Base-by-base conservation (phyloP, 352 stramenopile species). In the Phytophthora crassamura region DNA sequence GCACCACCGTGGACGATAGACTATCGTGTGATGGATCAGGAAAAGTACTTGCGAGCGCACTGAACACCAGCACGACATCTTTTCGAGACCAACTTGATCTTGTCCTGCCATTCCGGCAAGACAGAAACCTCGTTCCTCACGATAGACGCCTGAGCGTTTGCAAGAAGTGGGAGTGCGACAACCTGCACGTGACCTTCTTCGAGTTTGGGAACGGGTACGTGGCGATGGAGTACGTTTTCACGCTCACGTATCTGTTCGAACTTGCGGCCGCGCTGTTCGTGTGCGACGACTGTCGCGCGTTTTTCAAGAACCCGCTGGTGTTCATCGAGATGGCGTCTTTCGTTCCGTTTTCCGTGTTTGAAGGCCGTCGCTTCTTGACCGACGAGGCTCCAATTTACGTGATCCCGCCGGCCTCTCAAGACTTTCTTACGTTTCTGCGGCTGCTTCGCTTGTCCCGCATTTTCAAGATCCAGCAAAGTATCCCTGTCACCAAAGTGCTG, bases 381-480 rank as follows among this genome's bases (percentile, higher is more conserved):
- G 62, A 59, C 10, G 69, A 59, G 9, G 60, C 52, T 12, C 84
- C 82, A 11, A 80, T 84, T 33, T 93, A 93, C 57, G 80, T 87
- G 9, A 93, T 93, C 33, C 61, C 80, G 1, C 84, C 84, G 0
- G 83, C 78, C 1, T 90, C 84, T 0, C 84, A 74, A 46, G 82
- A 90, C 22, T 71, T 84, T 5, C 55, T 93, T 4, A 89, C 82
- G 3, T 87, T 88, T 16, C 40, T 93, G 18, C 64, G 84, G 6
- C 40, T 91, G 12, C 59, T 89, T 39, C 77, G 82, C 4, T 75
- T 93, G 20, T 88, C 78, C 7, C 80, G 84, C 16, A 89, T 90
- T 20, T 91, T 93, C 54, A 89, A 91, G 51, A 93, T 93, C 45
- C 84, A 91, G 50, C 79, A 90, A 49, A 84, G 79, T 56, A 93